Evolutionary conservation across 768 basidiomycete genomes (phyloP), one percentile per base, ranked within the genome.

Genomic region (Auricularia sp.): DNA sequence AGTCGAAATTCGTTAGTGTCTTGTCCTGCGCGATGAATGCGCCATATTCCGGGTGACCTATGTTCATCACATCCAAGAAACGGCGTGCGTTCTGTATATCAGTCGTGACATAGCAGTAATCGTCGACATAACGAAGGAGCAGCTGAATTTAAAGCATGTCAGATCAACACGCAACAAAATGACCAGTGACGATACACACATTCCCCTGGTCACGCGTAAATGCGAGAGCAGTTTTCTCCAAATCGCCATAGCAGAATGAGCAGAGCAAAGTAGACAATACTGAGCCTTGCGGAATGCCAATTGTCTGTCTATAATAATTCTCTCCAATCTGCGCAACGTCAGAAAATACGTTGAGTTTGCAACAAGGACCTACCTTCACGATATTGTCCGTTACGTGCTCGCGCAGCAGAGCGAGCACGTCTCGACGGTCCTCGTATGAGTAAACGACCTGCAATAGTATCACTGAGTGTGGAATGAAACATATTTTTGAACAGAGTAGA

Each of bases 231-330:
- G 71, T 77, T 36, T 77, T 82, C 74, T 98, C 97, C 66, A 99
- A 79, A 71, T 96, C 88, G 5, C 93, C 95, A 69, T 98, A 99
- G 73, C 92, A 97, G 75, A 95, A 91, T 1, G 90, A 89, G 73
- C 97, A 99, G 1, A 99, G 77, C n/a, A 98, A 72, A 0, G 90
- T 83, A 6, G 94, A 97, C n/a, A 98, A 77, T n/a, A 94, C 85
- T 2, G 95, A 98, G 24, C 97, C 97, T 74, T 99, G 97, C 1
- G 97, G 96, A 29, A 99, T 99, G 2, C 97, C 97, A 35, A 92
- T 83, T n/a, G 82, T 83, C 74, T 99, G 97, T 13, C 89, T 85
- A 72, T 89, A 96, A 71, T 88, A 92, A 51, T 82, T 75, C n/a
- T 76, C 70, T 1, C 90, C 91, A 63, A 97, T 94, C 93, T 96